A percentile compares a stretch with the other conserved stretches of the same genome.
Conservation (phyloP, 2,329 filamentous ascomycete genomes). For the Ophidiomyces ophidiicola region DNA sequence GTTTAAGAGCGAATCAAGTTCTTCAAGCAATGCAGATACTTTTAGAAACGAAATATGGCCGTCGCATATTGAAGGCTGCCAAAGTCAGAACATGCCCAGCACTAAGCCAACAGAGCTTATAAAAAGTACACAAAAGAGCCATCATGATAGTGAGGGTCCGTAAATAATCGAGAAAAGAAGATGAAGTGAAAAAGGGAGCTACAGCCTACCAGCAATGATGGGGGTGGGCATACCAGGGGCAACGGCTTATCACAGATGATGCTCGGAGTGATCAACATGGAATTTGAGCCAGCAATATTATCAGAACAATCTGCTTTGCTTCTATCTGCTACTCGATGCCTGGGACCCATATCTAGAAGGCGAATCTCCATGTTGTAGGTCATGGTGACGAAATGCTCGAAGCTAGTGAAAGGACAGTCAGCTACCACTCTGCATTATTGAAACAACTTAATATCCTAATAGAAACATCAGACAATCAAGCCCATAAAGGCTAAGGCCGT, state of each 20-base stretch:
- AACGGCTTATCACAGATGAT: not conserved
- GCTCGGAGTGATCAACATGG: not conserved
- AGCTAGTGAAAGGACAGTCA: conserved; percentile 2
- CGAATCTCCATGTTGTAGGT: not conserved
- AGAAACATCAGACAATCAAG: not conserved
- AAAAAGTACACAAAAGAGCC: not conserved
- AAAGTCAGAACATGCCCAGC: conserved; percentile 5
- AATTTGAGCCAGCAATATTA: not conserved
- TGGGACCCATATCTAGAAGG: not conserved
- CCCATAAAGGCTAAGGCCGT: no score
- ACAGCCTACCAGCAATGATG: not conserved
- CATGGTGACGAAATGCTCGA: not conserved
- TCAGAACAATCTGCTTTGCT: not conserved
- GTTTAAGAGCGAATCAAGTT: conserved; percentile 10
- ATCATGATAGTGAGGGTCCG: no score
- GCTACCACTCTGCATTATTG: not conserved
- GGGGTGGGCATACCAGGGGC: not conserved
- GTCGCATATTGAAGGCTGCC: conserved; percentile 7
- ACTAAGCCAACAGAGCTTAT: no score
- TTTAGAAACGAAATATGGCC: conserved; percentile 10
- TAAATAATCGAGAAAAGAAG: no score
- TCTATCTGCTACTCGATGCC: not conserved
- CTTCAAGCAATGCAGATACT: conserved; percentile 12
- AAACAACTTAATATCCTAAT: not conserved
- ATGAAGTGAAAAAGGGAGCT: not conserved